Evolutionary conservation across 768 basidiomycete genomes (phyloP).

Genomic region (Mycena crocata): DNA sequence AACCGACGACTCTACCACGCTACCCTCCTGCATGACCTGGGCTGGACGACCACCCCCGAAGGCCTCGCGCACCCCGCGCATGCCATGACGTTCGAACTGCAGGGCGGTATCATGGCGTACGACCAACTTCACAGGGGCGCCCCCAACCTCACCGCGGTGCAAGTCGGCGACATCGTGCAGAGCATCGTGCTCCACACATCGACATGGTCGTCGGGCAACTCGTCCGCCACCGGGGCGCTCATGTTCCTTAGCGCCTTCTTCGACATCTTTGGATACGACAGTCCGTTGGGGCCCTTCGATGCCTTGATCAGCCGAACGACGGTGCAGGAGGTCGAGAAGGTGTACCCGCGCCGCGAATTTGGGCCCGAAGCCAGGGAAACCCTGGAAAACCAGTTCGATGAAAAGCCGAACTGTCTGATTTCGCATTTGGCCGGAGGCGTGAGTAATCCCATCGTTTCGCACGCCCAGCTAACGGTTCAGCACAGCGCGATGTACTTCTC

Average conservation of each 20-base stretch:
- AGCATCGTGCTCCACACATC: constrained; percentile 11
- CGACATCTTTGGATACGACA: neutral
- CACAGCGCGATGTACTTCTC: no score
- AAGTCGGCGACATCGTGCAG: constrained; percentile 38
- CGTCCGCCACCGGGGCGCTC: neutral
- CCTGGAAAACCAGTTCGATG: neutral
- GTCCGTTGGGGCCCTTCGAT: neutral
- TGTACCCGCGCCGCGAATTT: neutral
- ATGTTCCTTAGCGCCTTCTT: neutral
- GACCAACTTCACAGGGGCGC: constrained; percentile 8
- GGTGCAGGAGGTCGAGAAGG: neutral
- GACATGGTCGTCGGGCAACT: neutral
- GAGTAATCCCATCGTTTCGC: no score
- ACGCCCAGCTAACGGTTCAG: no score
- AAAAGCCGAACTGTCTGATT: constrained; percentile 8
- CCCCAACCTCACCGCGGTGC: constrained; percentile 33
- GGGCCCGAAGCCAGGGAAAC: neutral
- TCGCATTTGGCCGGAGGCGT: constrained; percentile 1
- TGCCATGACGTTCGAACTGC: constrained; percentile 6
- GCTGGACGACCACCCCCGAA: neutral
- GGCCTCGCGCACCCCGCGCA: neutral
- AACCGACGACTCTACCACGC: constrained; percentile 4
- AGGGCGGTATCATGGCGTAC: constrained; percentile 7
- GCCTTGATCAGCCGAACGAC: neutral
- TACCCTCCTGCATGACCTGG: constrained; percentile 5